Conservation (phyloP, 441 rosid genomes). For the Populus hybrid region DNA sequence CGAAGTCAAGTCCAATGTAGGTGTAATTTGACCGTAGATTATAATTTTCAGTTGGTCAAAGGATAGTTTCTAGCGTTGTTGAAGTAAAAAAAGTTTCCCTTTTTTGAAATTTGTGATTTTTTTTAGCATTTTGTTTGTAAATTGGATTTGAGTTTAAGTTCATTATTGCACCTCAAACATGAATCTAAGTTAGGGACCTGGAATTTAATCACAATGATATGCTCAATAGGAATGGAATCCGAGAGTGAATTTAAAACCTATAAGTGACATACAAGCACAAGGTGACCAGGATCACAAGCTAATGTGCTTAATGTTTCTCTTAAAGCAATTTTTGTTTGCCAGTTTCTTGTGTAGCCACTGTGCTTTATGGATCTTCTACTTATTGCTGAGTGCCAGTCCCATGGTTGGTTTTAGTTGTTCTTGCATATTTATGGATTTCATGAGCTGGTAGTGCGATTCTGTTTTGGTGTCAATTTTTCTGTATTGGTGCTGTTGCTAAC, state of each 20-base stretch:
- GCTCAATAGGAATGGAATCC: background rate
- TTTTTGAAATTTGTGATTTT: background rate
- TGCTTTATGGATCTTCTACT: background rate
- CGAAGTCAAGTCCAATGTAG: background rate
- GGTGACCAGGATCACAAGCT: background rate
- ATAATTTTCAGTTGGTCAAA: background rate
- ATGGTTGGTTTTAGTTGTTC: background rate
- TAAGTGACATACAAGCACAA: background rate
- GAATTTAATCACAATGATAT: too few relatives aligned
- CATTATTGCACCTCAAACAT: background rate
- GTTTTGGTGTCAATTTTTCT: background rate
- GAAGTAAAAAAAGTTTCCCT: background rate
- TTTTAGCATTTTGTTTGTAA: background rate
- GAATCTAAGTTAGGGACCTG: background rate
- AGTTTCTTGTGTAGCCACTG: background rate
- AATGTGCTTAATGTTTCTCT: background rate
- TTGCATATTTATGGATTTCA: background rate
- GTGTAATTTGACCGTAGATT: background rate
- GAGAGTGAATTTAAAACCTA: background rate
- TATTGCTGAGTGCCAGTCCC: background rate
- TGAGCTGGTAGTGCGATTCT: background rate
- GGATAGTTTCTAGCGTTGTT: background rate
- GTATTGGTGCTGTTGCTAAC: constrained; percentile 7
- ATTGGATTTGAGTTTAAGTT: background rate
- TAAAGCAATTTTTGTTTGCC: background rate